Evolutionary conservation across 441 rosid genomes (phyloP).

Genomic region (Populus tomentosa): DNA sequence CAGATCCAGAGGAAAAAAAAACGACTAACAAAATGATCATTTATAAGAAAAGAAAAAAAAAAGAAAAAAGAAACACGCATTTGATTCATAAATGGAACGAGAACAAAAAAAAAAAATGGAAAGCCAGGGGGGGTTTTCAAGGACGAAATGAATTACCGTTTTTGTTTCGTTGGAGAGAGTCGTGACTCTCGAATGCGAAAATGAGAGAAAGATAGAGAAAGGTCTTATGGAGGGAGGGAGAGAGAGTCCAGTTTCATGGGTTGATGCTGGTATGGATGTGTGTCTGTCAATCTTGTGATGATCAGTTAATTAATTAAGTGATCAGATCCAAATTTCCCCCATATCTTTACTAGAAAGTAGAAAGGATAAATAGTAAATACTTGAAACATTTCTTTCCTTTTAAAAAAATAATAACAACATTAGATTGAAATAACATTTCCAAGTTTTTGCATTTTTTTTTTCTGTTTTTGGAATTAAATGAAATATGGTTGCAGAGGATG

Average conservation of each 20-base stretch:
- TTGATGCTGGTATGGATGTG: neutral
- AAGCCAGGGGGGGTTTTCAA: slow-evolving; percentile 34
- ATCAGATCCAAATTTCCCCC: neutral
- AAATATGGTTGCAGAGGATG: neutral
- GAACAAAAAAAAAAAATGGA: neutral
- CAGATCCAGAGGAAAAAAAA: slow-evolving; percentile 16
- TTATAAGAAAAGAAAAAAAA: no score
- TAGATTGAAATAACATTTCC: no score
- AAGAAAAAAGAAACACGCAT: neutral
- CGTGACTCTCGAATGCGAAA: slow-evolving; percentile 16
- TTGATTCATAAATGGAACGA: neutral
- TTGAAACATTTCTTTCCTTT: no score
- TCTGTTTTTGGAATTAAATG: neutral
- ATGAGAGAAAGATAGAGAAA: neutral
- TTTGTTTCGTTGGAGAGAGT: slow-evolving; percentile 7
- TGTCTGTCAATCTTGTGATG: neutral
- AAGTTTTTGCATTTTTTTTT: no score
- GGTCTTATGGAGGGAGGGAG: neutral
- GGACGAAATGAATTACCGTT: slow-evolving; percentile 30
- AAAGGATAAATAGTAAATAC: no score
- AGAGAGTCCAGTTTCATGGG: slow-evolving; percentile 26
- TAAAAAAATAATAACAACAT: no score
- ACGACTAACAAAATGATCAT: neutral
- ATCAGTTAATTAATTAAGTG: neutral
- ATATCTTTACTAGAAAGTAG: no score